These are phyloP conservation scores for Acacia pycnantha DNA, from an alignment of 331 rosid species.

Conservation along the genomic window DNA sequence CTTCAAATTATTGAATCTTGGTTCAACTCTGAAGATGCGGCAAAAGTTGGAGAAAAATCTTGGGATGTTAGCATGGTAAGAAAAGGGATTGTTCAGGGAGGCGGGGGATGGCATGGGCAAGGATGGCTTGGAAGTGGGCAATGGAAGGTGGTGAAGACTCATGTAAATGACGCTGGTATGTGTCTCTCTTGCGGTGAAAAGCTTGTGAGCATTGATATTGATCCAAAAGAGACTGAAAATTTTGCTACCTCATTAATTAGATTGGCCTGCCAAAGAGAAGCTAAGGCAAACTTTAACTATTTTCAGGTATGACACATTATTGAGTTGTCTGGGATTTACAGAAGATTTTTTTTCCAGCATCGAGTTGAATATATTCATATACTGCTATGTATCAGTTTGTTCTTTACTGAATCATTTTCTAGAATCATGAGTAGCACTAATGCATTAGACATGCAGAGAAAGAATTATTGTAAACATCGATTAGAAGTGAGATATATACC, in stretches of 20 bases:
- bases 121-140: slow-evolving; percentile 93
- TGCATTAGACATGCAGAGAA: neutral
- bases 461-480: neutral
- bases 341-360: neutral
- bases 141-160: slow-evolving; percentile 73
- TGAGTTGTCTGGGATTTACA: slow-evolving; percentile 11
- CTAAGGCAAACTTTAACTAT: slow-evolving; percentile 44
- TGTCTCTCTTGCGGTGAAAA: slow-evolving; percentile 64
- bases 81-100: slow-evolving; percentile 61
- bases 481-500: neutral
- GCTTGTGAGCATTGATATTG: slow-evolving; percentile 91
- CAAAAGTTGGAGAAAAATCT: slow-evolving; percentile 41
- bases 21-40: slow-evolving; percentile 65
- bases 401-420: neutral
- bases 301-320: slow-evolving; percentile 61
- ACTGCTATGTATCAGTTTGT: neutral
- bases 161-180: slow-evolving; percentile 55
- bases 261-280: slow-evolving; percentile 71
- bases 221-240: slow-evolving; percentile 71
- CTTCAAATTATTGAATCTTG: slow-evolving; percentile 61
- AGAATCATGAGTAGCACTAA: neutral
- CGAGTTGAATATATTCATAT: slow-evolving; percentile 15
- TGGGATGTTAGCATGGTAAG: slow-evolving; percentile 63
- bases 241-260: slow-evolving; percentile 70
- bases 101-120: slow-evolving; percentile 99